phyloP scores from a whole-genome alignment of 805 yeast species.

The Pichia pseudocactophila region DNA sequence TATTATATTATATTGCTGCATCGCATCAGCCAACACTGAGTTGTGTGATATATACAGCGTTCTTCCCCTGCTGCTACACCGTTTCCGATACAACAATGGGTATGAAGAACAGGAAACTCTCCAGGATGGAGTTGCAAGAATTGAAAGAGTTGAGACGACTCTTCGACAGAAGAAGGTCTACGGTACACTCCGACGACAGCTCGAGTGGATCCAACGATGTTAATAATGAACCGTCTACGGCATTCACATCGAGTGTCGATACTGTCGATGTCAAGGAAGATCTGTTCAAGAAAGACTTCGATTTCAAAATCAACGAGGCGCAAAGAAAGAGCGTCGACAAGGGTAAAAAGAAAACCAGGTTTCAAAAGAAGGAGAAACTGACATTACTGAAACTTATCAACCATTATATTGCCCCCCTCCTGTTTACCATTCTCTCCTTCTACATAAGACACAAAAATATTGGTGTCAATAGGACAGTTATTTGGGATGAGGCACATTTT shows the following conservation, averaged over 20 bases:
- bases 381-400: not conserved
- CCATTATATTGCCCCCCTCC: slow-evolving; percentile 30
- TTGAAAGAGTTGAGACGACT: not conserved
- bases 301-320: not conserved
- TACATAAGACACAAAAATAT: slow-evolving; percentile 54
- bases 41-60: not conserved
- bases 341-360: not conserved
- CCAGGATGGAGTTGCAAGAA: not conserved
- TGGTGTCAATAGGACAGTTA: slow-evolving; percentile 48
- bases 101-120: not conserved
- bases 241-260: not conserved
- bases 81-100: not conserved
- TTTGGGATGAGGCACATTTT: slow-evolving; percentile 90
- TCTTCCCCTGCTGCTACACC: not conserved
- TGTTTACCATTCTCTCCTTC: slow-evolving; percentile 38
- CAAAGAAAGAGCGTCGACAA: not conserved
- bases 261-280: not conserved
- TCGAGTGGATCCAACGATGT: not conserved
- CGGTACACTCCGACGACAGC: not conserved
- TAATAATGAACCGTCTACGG: not conserved
- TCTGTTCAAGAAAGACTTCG: not conserved
- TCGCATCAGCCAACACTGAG: not conserved
- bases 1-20: no score
- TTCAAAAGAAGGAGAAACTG: not conserved
- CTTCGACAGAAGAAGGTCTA: not conserved